phyloP scores from a whole-genome alignment of 2,329 filamentous ascomycete genomes.

The Lachnellula occidentalis region DNA sequence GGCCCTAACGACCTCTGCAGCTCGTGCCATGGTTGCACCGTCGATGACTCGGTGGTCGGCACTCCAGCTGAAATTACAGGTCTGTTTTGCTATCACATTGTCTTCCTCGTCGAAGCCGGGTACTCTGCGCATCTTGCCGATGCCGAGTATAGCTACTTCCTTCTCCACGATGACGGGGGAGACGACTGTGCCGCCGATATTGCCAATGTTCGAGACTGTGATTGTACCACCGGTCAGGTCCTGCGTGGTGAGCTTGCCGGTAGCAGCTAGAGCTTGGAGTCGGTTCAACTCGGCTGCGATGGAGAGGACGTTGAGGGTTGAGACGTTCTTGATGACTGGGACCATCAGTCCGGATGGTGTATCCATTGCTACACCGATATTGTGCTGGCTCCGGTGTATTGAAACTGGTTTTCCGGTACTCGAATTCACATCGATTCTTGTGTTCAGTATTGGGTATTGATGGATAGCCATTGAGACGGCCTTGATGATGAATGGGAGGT shows the following conservation, averaged over 20 bases:
- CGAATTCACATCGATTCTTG: constrained; percentile 62
- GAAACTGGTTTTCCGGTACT: constrained; percentile 62
- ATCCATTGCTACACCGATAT: constrained; percentile 95
- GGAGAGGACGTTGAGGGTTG: constrained; percentile 66
- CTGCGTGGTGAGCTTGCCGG: constrained; percentile 66
- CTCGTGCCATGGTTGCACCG: constrained; percentile 88
- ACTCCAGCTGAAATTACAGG: constrained; percentile 92
- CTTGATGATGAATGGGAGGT: constrained; percentile 93
- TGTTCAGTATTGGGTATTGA: constrained; percentile 81
- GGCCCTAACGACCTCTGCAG: constrained; percentile 72
- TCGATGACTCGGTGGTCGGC: constrained; percentile 93
- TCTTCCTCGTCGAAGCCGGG: constrained; percentile 63
- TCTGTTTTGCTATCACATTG: constrained; percentile 65
- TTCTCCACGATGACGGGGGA: constrained; percentile 85
- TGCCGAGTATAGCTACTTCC: constrained; percentile 86
- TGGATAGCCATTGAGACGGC: constrained; percentile 81
- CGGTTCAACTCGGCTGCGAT: constrained; percentile 72
- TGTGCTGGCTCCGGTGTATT: constrained; percentile 76
- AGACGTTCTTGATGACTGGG: constrained; percentile 84
- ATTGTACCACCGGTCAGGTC: constrained; percentile 87
- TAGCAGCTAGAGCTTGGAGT: constrained; percentile 65
- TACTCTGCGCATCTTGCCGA: constrained; percentile 74
- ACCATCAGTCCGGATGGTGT: constrained; percentile 84
- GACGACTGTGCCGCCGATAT: constrained; percentile 87
- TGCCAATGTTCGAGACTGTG: constrained; percentile 94